phyloP scores from a whole-genome alignment of 2,329 filamentous ascomycete species.

The Fusarium oxysporum region DNA sequence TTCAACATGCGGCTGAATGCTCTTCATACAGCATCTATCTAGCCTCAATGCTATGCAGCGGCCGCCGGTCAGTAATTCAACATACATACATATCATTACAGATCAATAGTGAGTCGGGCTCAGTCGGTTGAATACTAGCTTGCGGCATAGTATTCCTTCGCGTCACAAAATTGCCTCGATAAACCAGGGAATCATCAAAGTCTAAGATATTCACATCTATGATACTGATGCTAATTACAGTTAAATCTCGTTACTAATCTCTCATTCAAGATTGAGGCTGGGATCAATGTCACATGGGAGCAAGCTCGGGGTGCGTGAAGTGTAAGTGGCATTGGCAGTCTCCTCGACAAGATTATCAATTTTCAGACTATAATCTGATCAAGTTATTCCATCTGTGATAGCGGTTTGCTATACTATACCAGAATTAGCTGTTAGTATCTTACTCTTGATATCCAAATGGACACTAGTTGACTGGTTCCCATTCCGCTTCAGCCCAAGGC shows the following conservation, averaged over 20 bases:
- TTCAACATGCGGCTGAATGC: background rate
- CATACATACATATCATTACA: background rate
- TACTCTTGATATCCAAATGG: background rate
- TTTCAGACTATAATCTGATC: background rate
- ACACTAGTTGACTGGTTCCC: background rate
- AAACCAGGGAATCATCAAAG: background rate
- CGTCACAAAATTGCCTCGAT: background rate
- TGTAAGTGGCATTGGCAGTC: background rate
- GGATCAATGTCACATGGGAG: background rate
- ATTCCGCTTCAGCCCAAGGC: background rate
- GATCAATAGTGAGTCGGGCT: background rate
- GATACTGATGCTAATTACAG: too few species aligned
- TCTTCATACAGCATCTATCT: background rate
- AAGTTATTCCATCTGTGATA: background rate
- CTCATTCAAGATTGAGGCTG: background rate
- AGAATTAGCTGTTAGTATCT: fast-evolving
- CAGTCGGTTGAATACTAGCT: background rate
- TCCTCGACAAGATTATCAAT: background rate
- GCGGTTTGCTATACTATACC: fast-evolving
- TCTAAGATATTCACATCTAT: background rate
- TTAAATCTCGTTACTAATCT: fast-evolving
- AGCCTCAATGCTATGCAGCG: background rate
- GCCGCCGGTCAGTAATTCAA: background rate
- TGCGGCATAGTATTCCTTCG: background rate
- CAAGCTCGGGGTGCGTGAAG: background rate